Base-by-base conservation (phyloP, 2,329 filamentous ascomycete genomes). In the Fusarium coicis region DNA sequence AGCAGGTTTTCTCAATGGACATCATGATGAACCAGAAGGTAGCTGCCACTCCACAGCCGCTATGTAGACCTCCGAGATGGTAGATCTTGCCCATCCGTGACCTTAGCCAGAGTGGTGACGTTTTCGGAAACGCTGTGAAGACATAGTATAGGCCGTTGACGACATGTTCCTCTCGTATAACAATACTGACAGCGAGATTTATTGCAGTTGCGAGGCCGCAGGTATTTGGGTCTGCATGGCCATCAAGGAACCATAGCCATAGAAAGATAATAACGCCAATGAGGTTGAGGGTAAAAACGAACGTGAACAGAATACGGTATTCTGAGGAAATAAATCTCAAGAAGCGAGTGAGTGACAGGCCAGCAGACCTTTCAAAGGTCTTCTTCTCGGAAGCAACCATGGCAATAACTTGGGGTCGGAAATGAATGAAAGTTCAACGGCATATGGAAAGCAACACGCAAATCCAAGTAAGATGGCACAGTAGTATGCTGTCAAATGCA, bases 301-400 rank as follows among this genome's bases (percentile, higher is more conserved):
- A 44, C 10, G 84, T 83, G 74, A 89, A 88, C 12, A 89, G 82
- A 12, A 85, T 83, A 14, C 87, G 83, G 74, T 89, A 89, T 49
- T 74, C 73, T 12, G 73, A 74, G 23, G 73, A 74, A 10, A 74
- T 59, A 7, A 75, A 74, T 28, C 73, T 67, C 12, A 74, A 26
- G 37, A 74, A 75, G 30, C 69, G 72, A 65, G 72, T 73, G 44
- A 75, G 66, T 19, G 73, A 75, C 15, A 68, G 43, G n/a, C 54
- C 55, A n/a, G 46, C 59, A 40, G 46, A 54, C 43, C 58, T 36
- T 30, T 32, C 28, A 14, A 57, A 37, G 15, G 54, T 11, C 37
- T 63, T 57, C 26, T 63, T 67, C 39, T 54, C 53, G 37, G 60
- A 12, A 16, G 43, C 54, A 55, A 36, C 16, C 66, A 70, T 67